Percentiles rank a stretch among this genome's conserved stretches.
Evolutionary conservation across 169 alveolate species (phyloP).

Genomic region (Cryptosporidium tyzzeri): DNA sequence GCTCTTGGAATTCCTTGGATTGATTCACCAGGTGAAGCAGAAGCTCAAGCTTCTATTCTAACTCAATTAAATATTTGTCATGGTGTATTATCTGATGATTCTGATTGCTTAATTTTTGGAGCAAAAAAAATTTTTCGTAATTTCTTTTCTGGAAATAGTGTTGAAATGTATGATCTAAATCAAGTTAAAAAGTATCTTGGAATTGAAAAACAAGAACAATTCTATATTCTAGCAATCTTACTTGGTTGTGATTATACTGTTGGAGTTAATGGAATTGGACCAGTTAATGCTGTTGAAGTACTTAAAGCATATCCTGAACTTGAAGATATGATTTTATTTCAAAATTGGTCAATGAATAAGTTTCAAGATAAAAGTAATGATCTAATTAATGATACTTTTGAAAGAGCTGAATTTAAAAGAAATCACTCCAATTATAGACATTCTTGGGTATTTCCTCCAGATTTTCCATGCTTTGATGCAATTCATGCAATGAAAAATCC

Average conservation of each 20-base stretch:
- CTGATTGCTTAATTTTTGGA: constrained; percentile 94
- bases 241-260: constrained; percentile 95
- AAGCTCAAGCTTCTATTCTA: constrained; percentile 93
- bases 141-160: constrained; percentile 87
- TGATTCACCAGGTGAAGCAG: constrained; percentile 97
- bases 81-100: constrained; percentile 94
- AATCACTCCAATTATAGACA: constrained; percentile 55
- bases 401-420: constrained; percentile 50
- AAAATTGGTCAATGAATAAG: constrained; percentile 86
- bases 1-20: constrained; percentile 93
- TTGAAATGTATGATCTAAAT: constrained; percentile 89
- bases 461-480: constrained; percentile 47
- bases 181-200: constrained; percentile 85
- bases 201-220: constrained; percentile 86
- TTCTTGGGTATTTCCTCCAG: constrained; percentile 71
- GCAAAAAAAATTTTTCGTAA: constrained; percentile 90
- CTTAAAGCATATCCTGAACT: constrained; percentile 89
- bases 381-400: constrained; percentile 1
- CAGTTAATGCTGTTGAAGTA: constrained; percentile 95
- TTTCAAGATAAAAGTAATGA: constrained; percentile 18
- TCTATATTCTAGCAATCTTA: constrained; percentile 88
- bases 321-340: constrained; percentile 84
- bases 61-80: constrained; percentile 80
- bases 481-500: constrained; percentile 70
- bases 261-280: constrained; percentile 95